These are phyloP conservation scores for Epichloe amarillans DNA, from an alignment of 2,329 filamentous ascomycete species.

Conservation along the genomic window DNA sequence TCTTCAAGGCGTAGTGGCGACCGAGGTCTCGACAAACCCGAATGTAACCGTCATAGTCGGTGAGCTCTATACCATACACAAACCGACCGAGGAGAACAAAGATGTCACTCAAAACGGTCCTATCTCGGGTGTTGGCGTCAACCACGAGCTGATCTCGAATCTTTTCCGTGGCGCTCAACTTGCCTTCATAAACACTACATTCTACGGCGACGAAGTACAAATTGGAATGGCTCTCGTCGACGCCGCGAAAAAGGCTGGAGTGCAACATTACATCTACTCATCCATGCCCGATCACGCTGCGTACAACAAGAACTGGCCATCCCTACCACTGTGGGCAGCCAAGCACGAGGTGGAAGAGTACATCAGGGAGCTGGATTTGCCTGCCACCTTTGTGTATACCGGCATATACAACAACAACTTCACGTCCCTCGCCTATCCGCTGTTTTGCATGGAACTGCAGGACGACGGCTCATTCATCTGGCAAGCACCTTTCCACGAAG, in stretches of 20 bases:
- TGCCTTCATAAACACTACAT: conserved; percentile 96
- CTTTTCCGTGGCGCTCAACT: conserved; percentile 76
- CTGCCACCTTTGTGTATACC: conserved; percentile 86
- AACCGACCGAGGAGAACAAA: conserved; percentile 34
- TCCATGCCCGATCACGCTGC: conserved; percentile 92
- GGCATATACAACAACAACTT: conserved; percentile 99
- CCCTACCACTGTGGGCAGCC: conserved; percentile 77
- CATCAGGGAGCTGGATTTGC: conserved; percentile 66
- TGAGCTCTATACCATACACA: conserved; percentile 46
- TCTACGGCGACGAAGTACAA: conserved; percentile 85
- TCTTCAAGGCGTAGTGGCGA: conserved; percentile 73
- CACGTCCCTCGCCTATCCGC: conserved; percentile 77
- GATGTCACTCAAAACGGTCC: conserved; percentile 57
- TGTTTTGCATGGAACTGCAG: conserved; percentile 90
- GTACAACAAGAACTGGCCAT: conserved; percentile 64
- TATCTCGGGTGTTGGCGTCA: conserved; percentile 53
- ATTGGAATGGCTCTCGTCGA: conserved; percentile 84
- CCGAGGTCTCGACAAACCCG: conserved; percentile 68
- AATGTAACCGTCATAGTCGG: conserved; percentile 57
- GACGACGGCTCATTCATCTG: conserved; percentile 77
- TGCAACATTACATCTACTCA: conserved; percentile 90
- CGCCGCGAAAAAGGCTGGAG: conserved; percentile 69
- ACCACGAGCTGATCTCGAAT: conserved; percentile 56
- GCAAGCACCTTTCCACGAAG: conserved; percentile 86
- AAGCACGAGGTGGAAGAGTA: conserved; percentile 93